Evolutionary conservation across 495 filamentous ascomycete species (phyloP).

Genomic region (Penicillium paxilli): DNA sequence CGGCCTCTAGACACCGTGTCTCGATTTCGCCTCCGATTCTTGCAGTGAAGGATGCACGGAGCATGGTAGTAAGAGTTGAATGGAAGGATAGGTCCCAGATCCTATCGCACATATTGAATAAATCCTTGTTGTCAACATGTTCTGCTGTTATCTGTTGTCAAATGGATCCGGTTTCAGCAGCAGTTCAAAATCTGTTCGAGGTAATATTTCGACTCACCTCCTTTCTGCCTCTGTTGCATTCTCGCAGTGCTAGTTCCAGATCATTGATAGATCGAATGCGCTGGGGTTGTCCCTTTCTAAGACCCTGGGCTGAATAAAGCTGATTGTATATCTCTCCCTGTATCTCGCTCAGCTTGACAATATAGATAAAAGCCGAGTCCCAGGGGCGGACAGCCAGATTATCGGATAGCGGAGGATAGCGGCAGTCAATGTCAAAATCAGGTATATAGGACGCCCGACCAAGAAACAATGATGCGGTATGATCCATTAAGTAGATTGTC

Average conservation of each 20-base stretch:
- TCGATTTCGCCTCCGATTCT: slow-evolving; percentile 9
- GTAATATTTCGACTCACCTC: slow-evolving; percentile 1
- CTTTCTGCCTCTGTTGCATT: slow-evolving; percentile 10
- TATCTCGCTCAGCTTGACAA: slow-evolving; percentile 10
- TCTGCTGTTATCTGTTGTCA: slow-evolving; percentile 6
- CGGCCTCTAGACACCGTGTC: slow-evolving; percentile 18
- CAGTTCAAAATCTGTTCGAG: neutral
- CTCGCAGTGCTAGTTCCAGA: slow-evolving; percentile 2
- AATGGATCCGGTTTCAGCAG: neutral
- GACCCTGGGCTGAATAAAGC: slow-evolving; percentile 16
- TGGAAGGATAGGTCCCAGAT: slow-evolving; percentile 21
- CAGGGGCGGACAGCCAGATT: slow-evolving; percentile 14
- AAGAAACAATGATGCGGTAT: slow-evolving; percentile 19
- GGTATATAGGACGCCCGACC: slow-evolving; percentile 23
- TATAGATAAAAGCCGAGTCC: slow-evolving; percentile 17
- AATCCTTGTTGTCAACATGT: slow-evolving; percentile 1
- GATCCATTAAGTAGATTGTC: slow-evolving; percentile 20
- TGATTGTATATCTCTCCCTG: slow-evolving; percentile 20
- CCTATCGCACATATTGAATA: slow-evolving; percentile 5
- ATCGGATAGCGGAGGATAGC: slow-evolving; percentile 4
- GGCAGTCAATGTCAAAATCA: slow-evolving; percentile 22
- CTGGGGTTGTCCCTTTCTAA: slow-evolving; percentile 2
- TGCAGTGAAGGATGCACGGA: slow-evolving; percentile 10
- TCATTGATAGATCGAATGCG: slow-evolving; percentile 6
- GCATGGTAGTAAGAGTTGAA: slow-evolving; percentile 13